A percentile compares a stretch with the other conserved stretches of the same genome.
Evolutionary conservation across 345 rosid genomes (phyloP).

Genomic region (Pistacia atlantica): DNA sequence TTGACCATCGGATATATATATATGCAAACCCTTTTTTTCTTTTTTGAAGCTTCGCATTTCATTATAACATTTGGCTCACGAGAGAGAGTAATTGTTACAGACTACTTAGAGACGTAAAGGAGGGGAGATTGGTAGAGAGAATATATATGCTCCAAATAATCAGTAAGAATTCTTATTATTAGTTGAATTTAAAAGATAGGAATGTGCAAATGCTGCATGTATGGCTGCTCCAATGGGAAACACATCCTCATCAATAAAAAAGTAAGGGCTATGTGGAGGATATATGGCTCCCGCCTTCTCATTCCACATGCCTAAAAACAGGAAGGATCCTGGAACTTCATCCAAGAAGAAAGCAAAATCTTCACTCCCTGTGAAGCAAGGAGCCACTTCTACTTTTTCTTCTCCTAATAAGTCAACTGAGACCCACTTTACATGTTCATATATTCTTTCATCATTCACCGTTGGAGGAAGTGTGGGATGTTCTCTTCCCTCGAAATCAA

Average conservation of each 20-base stretch:
- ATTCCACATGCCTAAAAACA: slow-evolving; percentile 43
- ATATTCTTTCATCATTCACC: slow-evolving; percentile 38
- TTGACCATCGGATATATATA: no score
- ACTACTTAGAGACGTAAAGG: neutral
- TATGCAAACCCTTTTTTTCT: neutral
- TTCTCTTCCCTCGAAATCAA: slow-evolving; percentile 43
- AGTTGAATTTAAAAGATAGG: slow-evolving; percentile 34
- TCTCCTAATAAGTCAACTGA: slow-evolving; percentile 46
- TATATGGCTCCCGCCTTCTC: slow-evolving; percentile 40
- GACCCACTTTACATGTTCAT: slow-evolving; percentile 32
- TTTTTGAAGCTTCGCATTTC: neutral
- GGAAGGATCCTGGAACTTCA: slow-evolving; percentile 48
- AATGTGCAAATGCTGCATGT: slow-evolving; percentile 51
- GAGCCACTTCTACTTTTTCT: slow-evolving; percentile 42
- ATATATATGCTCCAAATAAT: neutral
- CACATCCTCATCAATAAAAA: slow-evolving; percentile 53
- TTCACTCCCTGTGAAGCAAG: slow-evolving; percentile 57
- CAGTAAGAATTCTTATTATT: neutral
- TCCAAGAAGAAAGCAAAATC: slow-evolving; percentile 60
- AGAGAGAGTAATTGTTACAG: no score
- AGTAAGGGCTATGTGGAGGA: slow-evolving; percentile 58
- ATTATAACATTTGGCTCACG: no score
- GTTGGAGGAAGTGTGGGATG: slow-evolving; percentile 57
- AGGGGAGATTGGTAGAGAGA: neutral
- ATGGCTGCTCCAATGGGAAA: slow-evolving; percentile 58